Base-by-base conservation (phyloP, 139 green algal genomes). In the Haematococcus lacustris region DNA sequence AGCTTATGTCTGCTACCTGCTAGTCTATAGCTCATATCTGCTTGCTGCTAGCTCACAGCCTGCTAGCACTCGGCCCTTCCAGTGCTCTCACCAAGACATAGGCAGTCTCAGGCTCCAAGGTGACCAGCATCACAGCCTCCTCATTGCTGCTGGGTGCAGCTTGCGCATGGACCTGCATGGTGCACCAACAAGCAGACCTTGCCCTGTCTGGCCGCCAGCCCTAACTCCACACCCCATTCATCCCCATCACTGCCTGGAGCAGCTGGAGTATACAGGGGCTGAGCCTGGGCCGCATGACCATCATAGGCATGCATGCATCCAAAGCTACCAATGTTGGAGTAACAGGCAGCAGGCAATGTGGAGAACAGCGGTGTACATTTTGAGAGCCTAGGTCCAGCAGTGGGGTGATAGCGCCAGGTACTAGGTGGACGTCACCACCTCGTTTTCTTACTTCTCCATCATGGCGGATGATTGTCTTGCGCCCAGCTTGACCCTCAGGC, bases 41-140 rank as follows among this genome's bases (percentile, higher is more conserved):
- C 47, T 57, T 57, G 47, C 47, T 57, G 47, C 47, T 21, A 57
- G 13, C 47, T 41, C 62, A 69, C 34, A 41, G 9, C 40, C 7
- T 43, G 9, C 6, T 21, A 7, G 17, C 21, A 41, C 47, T 21
- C 21, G 57, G 57, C 57, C 57, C 9, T 9, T 4, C 57, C n/a
- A 4, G 28, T 28, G 65, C 47, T 62, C 62, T 53, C 70, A 82
- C 76, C 65, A 85, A 38, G 30, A 85, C 51, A 61, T 78, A 85
- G 32, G 80, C 73, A 38, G 68, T 73, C 63, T 83, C 74, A 28
- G 81, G 81, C 57, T 87, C 77, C 41, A 87, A 61, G 3, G 64
- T 75, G 30, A 78, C 37, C 0, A 65, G 21, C 63, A 81, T 37
- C 9, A 82, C 71, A 0, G 70, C 74, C 65, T 83, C 78, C 40